Base-by-base conservation (phyloP, 768 basidiomycete species). In the Serendipita vermifera region DNA sequence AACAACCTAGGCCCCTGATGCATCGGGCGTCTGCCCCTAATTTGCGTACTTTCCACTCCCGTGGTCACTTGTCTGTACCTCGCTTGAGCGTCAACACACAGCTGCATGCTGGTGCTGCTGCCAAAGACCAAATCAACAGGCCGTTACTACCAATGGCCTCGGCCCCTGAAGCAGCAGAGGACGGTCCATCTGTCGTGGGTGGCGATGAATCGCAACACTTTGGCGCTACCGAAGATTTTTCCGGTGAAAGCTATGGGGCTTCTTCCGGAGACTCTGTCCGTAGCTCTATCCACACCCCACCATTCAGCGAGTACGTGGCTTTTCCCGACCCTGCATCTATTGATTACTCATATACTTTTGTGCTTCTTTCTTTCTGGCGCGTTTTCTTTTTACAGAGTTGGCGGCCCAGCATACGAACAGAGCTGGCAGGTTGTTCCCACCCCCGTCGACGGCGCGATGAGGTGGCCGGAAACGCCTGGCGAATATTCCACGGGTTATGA, bases 91-190 rank as follows among this genome's bases (percentile, higher is more conserved):
- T 22, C 46, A 15, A 51, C 46, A 15, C 24, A 31, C 46, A 51
- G 15, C 22, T 51, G 11, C 46, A 20, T 29, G 27, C 46, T 15
- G 29, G 11, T 9, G 46, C n/a, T n/a, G n/a, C n/a, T n/a, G n/a
- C n/a, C n/a, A n/a, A n/a, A n/a, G n/a, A n/a, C n/a, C n/a, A 51
- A n/a, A 51, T 51, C 46, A 51, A 51, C 5, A 20, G 46, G 27
- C 9, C 17, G 9, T 31, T 51, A n/a, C 46, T 7, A 9, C n/a
- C 27, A 2, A 41, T 41, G 15, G 17, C 39, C 17, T 5, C 39
- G 39, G 39, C 15, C 6, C 2, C 15, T 26, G 6, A 26, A 41
- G 39, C 26, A 41, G 17, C 39, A 17, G 26, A 41, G 9, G 35
- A 9, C 35, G 9, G 35, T n/a, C 35, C 35, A 9, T 9, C 9